Evolutionary conservation across 345 rosid species (phyloP), one percentile per base, ranked within the genome.

Genomic region (Eutrema yunnanense): DNA sequence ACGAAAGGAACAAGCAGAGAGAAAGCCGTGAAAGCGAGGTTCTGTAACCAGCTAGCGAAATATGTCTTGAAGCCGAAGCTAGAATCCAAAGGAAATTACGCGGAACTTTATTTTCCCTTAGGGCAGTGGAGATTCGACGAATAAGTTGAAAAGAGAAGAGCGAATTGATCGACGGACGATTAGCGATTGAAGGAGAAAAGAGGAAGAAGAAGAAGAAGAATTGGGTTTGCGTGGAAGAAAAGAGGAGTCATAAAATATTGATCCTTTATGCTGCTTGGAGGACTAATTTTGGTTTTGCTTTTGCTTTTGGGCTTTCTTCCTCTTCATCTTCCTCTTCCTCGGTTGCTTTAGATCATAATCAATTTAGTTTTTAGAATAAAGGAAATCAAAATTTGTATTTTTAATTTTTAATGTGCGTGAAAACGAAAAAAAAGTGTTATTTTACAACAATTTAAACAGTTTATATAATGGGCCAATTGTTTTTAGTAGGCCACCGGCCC

Each of bases 201-300:
- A 4, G 33, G 54, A 61, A 26, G 30, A 36, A 60, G 48, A 38
- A 43, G 68, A 19, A 0, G 22, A 56, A 57, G 72, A 75, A 66
- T 81, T 71, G 60, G 62, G 74, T 69, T 76, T 82, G 81, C 81
- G 85, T 79, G 74, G 77, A 82, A 73, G 85, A 76, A 79, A 82
- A 69, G 57, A 44, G 69, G 12, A 77, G 56, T 71, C 54, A 57
- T 65, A 32, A 49, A 71, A 42, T 55, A 65, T 54, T 74, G 57
- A 42, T 48, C 71, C 50, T 56, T 48, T 33, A 65, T 61, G 64
- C 51, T 61, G 64, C 51, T 74, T 42, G 33, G 56, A 55, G 14
- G 47, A 56, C 26, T 46, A 4, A 14, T n/a, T 36, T 62, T 14
- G 33, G n/a, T 42, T 59, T 70, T 50, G 44, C 41, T 42, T 59